Base-by-base conservation (phyloP, 2,329 filamentous ascomycete species). In the Diplodia intermedia region DNA sequence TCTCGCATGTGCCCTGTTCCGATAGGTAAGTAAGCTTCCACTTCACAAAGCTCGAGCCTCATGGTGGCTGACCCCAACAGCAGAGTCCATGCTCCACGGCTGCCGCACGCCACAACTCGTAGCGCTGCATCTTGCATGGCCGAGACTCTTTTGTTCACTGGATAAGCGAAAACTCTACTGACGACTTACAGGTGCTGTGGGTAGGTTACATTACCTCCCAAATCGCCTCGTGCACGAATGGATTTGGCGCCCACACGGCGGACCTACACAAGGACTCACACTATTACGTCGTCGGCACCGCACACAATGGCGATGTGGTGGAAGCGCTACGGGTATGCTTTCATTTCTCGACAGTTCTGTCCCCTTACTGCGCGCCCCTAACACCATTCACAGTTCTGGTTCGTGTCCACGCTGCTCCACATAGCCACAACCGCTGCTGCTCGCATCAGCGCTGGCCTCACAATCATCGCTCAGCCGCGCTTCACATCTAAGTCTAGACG, bases 221-320 rank as follows among this genome's bases (percentile, higher is more conserved):
- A 5, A n/a, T 53, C 14, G 65, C 56, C 12, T 55, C 65, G 20
- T 36, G 54, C 47, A 26, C 47, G 8, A 61, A 67, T 26, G 65
- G 65, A 20, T 43, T 67, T 3, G 65, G 65, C 33, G 65, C 33
- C 4, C 65, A 67, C 20, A 62, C 55, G 1, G 36, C 31, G 26
- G 49, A 67, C 33, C 33, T 67, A 12, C 55, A 15, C 23, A 14
- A 49, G 20, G 18, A 40, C 2, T 20, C 36, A 11, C 29, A 53
- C 20, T 67, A 61, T 11, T 49, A 43, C 12, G 26, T 52, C 49
- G 55, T 53, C 15, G 65, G 65, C 31, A 67, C 54, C 3, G 40
- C 55, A 12, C 54, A 67, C 23, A 52, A 67, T 4, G 65, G 65
- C 33, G 65, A 67, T 23, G 65, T 67, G n/a, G 65, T 61, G 15